These are phyloP conservation scores for Colletotrichum scovillei DNA, from an alignment of 2,329 filamentous ascomycete genomes.

Conservation along the genomic window DNA sequence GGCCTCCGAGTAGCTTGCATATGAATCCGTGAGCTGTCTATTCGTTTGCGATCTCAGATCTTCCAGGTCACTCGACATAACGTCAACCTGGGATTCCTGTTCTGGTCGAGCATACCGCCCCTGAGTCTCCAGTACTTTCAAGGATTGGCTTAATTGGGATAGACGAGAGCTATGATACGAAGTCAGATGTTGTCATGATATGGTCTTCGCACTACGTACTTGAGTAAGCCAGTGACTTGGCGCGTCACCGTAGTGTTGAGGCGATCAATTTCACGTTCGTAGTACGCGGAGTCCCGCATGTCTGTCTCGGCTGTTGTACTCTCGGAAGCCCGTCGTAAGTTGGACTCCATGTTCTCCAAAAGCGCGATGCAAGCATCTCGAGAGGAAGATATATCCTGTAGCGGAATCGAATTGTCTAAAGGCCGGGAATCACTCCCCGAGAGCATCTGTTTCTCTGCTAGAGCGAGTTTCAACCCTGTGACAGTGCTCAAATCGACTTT, in stretches of 20 bases:
- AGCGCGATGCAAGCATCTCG: background rate
- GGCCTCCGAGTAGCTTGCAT: background rate
- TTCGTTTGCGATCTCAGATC: background rate
- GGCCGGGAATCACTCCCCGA: background rate
- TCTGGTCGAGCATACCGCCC: background rate
- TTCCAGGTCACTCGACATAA: background rate
- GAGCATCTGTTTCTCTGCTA: background rate
- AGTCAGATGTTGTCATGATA: background rate
- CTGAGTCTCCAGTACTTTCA: background rate
- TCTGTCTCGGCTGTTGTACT: background rate
- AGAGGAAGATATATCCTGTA: background rate
- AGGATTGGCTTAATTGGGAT: background rate
- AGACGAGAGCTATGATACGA: background rate
- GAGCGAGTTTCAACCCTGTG: background rate
- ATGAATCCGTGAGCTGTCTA: background rate
- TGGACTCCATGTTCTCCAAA: background rate
- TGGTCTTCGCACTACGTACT: background rate
- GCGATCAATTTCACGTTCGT: background rate
- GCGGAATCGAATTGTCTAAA: background rate
- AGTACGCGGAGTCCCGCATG: background rate
- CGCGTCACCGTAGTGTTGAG: background rate
- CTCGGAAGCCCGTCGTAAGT: background rate
- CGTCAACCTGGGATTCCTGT: background rate
- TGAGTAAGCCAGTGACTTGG: background rate
- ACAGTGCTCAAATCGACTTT: background rate